phyloP scores from a whole-genome alignment of 345 rosid genomes.

The Laguncularia racemosa region DNA sequence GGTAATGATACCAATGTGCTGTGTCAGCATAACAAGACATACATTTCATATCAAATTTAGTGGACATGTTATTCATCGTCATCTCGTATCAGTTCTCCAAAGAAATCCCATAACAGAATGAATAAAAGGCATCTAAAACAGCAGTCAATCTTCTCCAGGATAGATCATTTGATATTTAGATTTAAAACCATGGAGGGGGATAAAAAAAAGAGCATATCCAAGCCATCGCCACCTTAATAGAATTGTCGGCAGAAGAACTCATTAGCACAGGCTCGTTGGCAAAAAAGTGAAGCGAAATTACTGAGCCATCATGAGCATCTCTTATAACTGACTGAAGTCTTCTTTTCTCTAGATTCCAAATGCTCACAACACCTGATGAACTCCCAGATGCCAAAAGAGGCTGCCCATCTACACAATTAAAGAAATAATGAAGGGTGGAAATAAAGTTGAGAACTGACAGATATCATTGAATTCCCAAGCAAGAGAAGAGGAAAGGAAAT shows the following conservation, averaged over 20 bases:
- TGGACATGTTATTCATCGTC: too few relatives aligned
- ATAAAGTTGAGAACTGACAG: conserved; percentile 4
- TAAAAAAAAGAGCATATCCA: neutral
- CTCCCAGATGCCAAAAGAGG: conserved; percentile 95
- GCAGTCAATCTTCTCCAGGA: too few relatives aligned
- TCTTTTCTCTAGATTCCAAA: conserved; percentile 95
- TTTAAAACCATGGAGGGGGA: too few relatives aligned
- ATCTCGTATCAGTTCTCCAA: too few relatives aligned
- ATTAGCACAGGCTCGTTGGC: conserved; percentile 95
- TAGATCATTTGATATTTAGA: too few relatives aligned
- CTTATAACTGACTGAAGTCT: conserved; percentile 80
- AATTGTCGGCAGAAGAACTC: conserved; percentile 95
- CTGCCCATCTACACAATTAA: conserved; percentile 52
- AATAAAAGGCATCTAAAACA: too few relatives aligned
- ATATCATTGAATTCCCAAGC: too few relatives aligned
- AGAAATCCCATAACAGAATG: too few relatives aligned
- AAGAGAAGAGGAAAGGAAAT: too few relatives aligned
- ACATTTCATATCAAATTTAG: too few relatives aligned
- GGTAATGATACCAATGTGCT: too few relatives aligned
- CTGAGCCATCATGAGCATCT: conserved; percentile 89
- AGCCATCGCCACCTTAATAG: conserved; percentile 54
- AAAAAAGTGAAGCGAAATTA: conserved; percentile 73
- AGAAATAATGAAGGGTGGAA: neutral
- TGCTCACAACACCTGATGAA: conserved; percentile 91
- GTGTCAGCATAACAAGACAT: too few relatives aligned